Evolutionary conservation across 2,329 filamentous ascomycete genomes (phyloP).

Genomic region (Xylaria sp.): DNA sequence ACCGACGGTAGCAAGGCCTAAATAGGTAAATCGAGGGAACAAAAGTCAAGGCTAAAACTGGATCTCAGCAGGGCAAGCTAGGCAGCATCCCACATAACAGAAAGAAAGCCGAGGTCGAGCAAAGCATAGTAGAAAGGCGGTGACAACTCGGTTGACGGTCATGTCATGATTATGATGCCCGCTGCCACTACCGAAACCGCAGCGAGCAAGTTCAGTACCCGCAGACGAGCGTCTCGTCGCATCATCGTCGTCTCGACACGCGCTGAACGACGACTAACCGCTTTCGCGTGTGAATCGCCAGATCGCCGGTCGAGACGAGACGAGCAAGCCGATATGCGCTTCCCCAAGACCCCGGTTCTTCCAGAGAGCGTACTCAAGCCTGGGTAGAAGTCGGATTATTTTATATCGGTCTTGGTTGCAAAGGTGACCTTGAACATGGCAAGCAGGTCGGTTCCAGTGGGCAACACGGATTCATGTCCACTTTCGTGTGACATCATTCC

Average conservation of each 20-base stretch:
- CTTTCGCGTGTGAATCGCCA: constrained; percentile 20
- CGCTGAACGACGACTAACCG: constrained; percentile 16
- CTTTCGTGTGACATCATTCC: constrained; percentile 36
- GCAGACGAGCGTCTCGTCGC: constrained; percentile 28
- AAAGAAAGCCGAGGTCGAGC: background rate
- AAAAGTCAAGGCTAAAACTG: background rate
- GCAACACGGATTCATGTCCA: constrained; percentile 32
- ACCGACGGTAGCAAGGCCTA: background rate
- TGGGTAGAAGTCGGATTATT: constrained; percentile 36
- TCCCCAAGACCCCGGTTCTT: constrained; percentile 35
- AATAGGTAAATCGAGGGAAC: background rate
- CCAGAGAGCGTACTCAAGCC: constrained; percentile 35
- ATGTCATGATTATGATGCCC: constrained; percentile 25
- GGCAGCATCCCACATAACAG: background rate
- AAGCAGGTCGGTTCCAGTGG: constrained; percentile 14
- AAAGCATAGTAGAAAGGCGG: background rate
- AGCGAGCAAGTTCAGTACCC: constrained; percentile 24
- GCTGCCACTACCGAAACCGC: constrained; percentile 20
- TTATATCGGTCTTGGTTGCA: constrained; percentile 33
- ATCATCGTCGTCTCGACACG: constrained; percentile 2
- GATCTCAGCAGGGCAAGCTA: background rate
- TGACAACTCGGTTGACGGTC: background rate
- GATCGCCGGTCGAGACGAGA: background rate
- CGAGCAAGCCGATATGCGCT: constrained; percentile 18
- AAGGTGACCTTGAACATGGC: constrained; percentile 17